Conservation (phyloP, 2,329 filamentous ascomycete genomes). For the Trichoderma sp. region DNA sequence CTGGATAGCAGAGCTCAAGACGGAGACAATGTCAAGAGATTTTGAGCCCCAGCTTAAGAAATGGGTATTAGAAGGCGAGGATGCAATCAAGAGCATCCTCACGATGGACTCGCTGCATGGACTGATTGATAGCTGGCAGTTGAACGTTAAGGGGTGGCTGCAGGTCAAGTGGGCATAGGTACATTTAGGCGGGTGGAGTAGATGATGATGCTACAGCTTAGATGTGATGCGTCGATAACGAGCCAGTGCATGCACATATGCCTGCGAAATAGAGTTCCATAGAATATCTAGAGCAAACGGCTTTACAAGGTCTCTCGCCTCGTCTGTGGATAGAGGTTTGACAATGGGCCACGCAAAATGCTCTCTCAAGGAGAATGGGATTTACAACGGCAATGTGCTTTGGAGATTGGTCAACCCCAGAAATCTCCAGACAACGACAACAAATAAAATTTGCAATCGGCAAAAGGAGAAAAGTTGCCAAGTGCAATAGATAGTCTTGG, state of each 20-base stretch:
- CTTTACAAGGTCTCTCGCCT: not conserved
- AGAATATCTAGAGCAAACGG: not conserved
- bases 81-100: conserved; percentile 35
- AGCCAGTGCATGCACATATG: not conserved
- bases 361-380: not conserved
- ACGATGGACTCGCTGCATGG: conserved; percentile 35
- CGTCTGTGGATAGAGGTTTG: not conserved
- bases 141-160: conserved; percentile 43
- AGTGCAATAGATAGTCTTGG: not conserved
- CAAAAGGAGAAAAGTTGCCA: not conserved
- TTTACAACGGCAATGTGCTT: not conserved
- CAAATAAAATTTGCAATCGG: not conserved
- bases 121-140: conserved; percentile 43
- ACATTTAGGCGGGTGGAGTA: not conserved
- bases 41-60: conserved; percentile 31
- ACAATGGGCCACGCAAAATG: not conserved
- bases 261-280: not conserved
- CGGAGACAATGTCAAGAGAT: conserved; percentile 33
- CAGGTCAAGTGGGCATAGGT: conserved; percentile 41
- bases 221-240: not conserved
- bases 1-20: conserved; percentile 38
- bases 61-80: conserved; percentile 38
- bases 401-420: not conserved
- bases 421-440: not conserved
- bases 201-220: not conserved